phyloP scores from a whole-genome alignment of 2,329 filamentous ascomycete species.

The Aspergillus awamori region DNA sequence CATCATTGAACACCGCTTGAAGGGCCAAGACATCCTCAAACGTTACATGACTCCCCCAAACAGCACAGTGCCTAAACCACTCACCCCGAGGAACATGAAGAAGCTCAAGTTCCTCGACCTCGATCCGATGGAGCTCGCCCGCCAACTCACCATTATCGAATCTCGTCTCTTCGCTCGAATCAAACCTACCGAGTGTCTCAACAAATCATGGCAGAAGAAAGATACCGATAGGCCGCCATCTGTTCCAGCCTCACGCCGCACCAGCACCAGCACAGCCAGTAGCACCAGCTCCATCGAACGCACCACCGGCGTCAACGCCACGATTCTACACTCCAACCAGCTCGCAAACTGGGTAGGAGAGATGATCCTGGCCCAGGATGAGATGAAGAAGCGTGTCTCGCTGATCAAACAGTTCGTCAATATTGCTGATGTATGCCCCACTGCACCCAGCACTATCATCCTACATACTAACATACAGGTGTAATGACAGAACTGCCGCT shows the following conservation, averaged over 20 bases:
- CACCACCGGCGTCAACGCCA: conserved; percentile 76
- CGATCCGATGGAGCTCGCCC: conserved; percentile 92
- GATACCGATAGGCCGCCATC: conserved; percentile 42
- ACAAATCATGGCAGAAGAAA: conserved; percentile 99
- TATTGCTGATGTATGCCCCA: conserved; percentile 77
- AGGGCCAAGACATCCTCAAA: conserved; percentile 86
- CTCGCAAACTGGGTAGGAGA: conserved; percentile 99
- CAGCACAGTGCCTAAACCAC: conserved; percentile 79
- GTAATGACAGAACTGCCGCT: conserved; percentile 77
- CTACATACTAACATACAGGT: neutral
- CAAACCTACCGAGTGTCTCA: conserved; percentile 90
- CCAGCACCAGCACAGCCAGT: conserved; percentile 41
- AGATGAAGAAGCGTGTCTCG: conserved; percentile 92
- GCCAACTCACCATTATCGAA: conserved; percentile 95
- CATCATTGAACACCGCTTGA: conserved; percentile 83
- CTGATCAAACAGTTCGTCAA: conserved; percentile 98
- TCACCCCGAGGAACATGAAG: conserved; percentile 98
- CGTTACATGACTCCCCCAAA: conserved; percentile 84
- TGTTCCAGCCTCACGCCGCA: neutral
- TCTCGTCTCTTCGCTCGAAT: conserved; percentile 94
- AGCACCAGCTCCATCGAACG: conserved; percentile 73
- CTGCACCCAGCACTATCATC: neutral
- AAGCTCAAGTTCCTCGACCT: conserved; percentile 98
- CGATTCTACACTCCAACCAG: conserved; percentile 97
- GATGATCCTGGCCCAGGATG: conserved; percentile 93